Base-by-base conservation (phyloP, 1,284 basidiomycete genomes). In the Malassezia nana region DNA sequence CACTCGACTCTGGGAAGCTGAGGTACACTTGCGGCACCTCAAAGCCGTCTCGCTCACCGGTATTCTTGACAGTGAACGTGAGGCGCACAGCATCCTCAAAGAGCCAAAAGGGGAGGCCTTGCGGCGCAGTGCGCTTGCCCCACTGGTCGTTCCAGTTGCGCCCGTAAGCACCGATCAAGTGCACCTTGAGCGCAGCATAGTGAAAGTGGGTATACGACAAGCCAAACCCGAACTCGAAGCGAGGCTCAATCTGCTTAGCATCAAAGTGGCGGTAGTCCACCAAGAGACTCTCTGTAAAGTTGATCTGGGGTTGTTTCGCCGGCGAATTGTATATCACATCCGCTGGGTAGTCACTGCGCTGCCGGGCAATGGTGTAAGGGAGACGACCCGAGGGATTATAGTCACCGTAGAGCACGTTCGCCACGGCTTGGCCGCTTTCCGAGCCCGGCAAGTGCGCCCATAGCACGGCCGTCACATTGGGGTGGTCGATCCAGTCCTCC, bases 1-100 rank as follows among this genome's bases (percentile, higher is more conserved):
- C 62, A 1, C 65, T 59, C 20, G 46, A 46, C 4, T 50, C 29
- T 6, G 67, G 62, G 61, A 66, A 69, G 25, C 48, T 50, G 15
- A 71, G 50, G 51, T 71, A 71, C 1, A 64, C 55, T 38, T 69
- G 68, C 39, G 62, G 62, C 4, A 68, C 67, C 42, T 69, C 67
- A 47, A 57, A 56, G 4, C 67, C 67, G 31, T 64, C 65, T n/a
- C 33, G 30, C 12, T 52, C 30, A 25, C 68, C 67, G 3, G 51
- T 50, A 55, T 71, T 71, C 31, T 57, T 60, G 15, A 71, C 44
- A 4, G 54, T 58, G 48, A 64, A 67, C 22, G 29, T 46, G 12
- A 71, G 52, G 25, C 62, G 51, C 51, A 62, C 64, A 28, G 60
- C 55, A 38, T 56, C 51, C 41, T 64, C 41, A 31, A 69, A 69